A percentile compares a stretch with the other conserved stretches of the same genome.
phyloP scores from a whole-genome alignment of 164 flowering plant genomes.

The Annona cherimola region DNA sequence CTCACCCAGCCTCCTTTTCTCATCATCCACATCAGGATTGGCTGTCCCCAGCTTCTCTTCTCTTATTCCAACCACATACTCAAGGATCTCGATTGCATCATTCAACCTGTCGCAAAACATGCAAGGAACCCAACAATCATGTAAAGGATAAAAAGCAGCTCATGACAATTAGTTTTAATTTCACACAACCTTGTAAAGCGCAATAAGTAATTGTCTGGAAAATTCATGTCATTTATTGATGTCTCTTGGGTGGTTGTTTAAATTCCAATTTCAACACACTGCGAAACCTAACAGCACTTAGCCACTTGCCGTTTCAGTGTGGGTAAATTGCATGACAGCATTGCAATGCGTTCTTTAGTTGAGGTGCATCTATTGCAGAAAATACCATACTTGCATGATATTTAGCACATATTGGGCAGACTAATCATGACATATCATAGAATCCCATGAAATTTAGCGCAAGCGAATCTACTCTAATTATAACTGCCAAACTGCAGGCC shows the following conservation, averaged over 20 bases:
- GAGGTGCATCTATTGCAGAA: no score
- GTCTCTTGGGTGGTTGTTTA: neutral
- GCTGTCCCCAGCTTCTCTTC: slow-evolving; percentile 94
- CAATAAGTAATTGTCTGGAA: neutral
- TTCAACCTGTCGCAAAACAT: slow-evolving; percentile 45
- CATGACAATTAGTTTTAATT: neutral
- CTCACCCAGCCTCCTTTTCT: slow-evolving; percentile 70
- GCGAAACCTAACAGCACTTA: neutral
- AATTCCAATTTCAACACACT: neutral
- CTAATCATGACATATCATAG: neutral
- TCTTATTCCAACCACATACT: slow-evolving; percentile 64
- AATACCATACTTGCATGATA: no score
- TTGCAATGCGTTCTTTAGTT: no score
- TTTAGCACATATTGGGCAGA: no score
- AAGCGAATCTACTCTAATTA: neutral
- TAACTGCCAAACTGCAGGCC: neutral
- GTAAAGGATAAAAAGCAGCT: neutral
- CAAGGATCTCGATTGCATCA: slow-evolving; percentile 75
- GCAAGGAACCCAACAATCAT: neutral
- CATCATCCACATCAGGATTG: slow-evolving; percentile 76
- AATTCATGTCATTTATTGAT: neutral
- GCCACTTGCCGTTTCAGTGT: neutral
- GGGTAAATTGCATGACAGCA: no score
- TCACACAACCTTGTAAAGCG: neutral
- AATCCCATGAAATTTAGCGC: neutral